Base-by-base conservation (phyloP, 495 filamentous ascomycete species). In the Aspergillus sclerotiicarbonarius region DNA sequence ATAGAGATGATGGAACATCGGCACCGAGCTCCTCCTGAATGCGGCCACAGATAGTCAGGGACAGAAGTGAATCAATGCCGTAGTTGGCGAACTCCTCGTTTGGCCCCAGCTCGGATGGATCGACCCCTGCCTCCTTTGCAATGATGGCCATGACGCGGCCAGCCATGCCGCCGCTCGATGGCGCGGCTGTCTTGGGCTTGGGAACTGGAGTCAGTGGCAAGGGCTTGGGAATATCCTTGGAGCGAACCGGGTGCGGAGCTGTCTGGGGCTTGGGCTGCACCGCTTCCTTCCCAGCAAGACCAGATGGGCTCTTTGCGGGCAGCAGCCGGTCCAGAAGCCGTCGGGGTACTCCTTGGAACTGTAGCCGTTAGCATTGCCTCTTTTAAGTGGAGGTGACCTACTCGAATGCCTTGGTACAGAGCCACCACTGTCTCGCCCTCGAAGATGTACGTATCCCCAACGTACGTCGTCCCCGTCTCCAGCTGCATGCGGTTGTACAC, bases 281-380 rank as follows among this genome's bases (percentile, higher is more conserved):
- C 2, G 25, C 33, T 37, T 37, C 50, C 45, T 56, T 63, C 4
- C 62, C 29, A 32, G 33, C 20, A 20, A 72, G 32, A 43, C 82
- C 79, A 37, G 74, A 76, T 15, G 83, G 82, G 0, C 33, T 25
- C n/a, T 47, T 44, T 37, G 52, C 77, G 43, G 86, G 86, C 33
- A 90, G 74, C 19, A 86, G 70, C 53, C 76, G 76, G 63, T 90
- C 86, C 21, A 90, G 76, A 16, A 89, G 75, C 65, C 80, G 80
- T 56, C 87, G 80, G n/a, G 86, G 82, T 33, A 90, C 80, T 57
- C 77, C 76, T 69, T 84, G 80, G 76, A 89, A 89, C 71, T 85
- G 15, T 74, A 32, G 2, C 9, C 13, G 32, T 57, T 37, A 46
- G 29, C 31, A n/a, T 3, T 30, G 20, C 35, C 4, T 69, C 57